These are phyloP conservation scores for Evernia prunastri DNA, from an alignment of 495 filamentous ascomycete genomes.

Conservation along the genomic window DNA sequence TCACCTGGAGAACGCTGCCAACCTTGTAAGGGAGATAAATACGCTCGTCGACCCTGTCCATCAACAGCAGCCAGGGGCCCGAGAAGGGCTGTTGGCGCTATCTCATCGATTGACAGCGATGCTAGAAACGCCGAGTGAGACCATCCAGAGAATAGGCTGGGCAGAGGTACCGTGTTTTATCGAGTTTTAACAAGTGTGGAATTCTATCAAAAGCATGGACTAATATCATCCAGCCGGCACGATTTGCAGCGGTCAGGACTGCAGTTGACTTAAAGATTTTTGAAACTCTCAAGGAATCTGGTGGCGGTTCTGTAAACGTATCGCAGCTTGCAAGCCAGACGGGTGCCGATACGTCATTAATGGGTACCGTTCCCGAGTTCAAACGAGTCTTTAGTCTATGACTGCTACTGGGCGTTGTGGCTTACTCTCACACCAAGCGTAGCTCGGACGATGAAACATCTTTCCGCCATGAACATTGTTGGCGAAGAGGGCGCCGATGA, in stretches of 20 bases:
- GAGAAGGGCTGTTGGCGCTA: not conserved
- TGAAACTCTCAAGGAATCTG: not conserved
- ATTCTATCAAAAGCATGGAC: not conserved
- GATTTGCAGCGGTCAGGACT: not conserved
- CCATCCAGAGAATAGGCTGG: not conserved
- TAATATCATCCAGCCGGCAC: not conserved
- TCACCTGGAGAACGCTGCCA: not conserved
- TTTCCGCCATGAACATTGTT: conserved; percentile 37
- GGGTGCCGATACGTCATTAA: not conserved
- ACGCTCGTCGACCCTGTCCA: not conserved
- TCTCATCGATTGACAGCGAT: not conserved
- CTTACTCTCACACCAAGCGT: not conserved
- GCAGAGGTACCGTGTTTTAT: not conserved
- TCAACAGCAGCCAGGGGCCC: not conserved
- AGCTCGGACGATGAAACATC: conserved; percentile 29
- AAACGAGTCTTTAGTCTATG: not conserved
- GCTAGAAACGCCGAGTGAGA: not conserved
- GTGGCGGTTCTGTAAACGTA: not conserved
- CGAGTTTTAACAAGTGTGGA: not conserved
- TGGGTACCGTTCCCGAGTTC: not conserved
- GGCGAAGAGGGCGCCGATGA: conserved; percentile 31
- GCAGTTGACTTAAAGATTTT: not conserved
- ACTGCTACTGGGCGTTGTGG: not conserved
- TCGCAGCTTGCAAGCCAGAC: not conserved
- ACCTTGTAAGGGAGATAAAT: not conserved